phyloP scores from a whole-genome alignment of 306 rosid genomes.

The Begonia loranthoides region DNA sequence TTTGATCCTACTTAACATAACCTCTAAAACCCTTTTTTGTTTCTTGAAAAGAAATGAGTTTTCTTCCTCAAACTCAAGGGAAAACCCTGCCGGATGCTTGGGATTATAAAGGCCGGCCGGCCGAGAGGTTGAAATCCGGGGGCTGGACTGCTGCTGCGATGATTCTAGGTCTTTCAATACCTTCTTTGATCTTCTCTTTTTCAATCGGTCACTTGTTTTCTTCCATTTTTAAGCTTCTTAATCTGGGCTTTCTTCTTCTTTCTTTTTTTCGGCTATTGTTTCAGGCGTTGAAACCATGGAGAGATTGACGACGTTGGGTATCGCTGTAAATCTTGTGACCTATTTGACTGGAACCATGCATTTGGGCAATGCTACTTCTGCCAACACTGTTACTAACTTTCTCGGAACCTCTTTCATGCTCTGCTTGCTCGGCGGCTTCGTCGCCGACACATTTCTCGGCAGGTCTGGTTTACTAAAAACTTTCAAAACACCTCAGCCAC shows the following conservation, averaged over 20 bases:
- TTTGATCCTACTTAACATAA: not conserved
- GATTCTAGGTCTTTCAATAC: conserved; percentile 39
- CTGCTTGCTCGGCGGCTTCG: conserved; percentile 54
- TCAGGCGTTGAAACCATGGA: conserved; percentile 68
- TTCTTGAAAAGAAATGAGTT: conserved; percentile 5
- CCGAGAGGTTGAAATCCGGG: conserved; percentile 51
- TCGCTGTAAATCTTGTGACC: conserved; percentile 51
- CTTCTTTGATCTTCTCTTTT: not conserved
- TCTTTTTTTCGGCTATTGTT: not conserved
- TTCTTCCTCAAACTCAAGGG: conserved; percentile 32
- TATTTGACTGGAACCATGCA: conserved; percentile 70
- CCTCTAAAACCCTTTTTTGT: not conserved
- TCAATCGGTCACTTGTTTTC: not conserved
- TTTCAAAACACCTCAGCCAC: not conserved
- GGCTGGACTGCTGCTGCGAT: conserved; percentile 73
- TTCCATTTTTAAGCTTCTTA: not conserved
- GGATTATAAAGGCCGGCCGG: conserved; percentile 61
- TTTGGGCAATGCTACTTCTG: conserved; percentile 54
- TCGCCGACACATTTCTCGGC: conserved; percentile 56
- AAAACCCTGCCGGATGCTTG: conserved; percentile 57
- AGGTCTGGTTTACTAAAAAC: conserved; percentile 35
- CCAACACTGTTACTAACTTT: conserved; percentile 63
- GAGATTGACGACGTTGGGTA: conserved; percentile 72
- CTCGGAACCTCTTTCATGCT: conserved; percentile 64
- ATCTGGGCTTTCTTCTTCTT: not conserved